phyloP scores from a whole-genome alignment of 1,284 basidiomycete genomes.

The Ustilago xerochloae region DNA sequence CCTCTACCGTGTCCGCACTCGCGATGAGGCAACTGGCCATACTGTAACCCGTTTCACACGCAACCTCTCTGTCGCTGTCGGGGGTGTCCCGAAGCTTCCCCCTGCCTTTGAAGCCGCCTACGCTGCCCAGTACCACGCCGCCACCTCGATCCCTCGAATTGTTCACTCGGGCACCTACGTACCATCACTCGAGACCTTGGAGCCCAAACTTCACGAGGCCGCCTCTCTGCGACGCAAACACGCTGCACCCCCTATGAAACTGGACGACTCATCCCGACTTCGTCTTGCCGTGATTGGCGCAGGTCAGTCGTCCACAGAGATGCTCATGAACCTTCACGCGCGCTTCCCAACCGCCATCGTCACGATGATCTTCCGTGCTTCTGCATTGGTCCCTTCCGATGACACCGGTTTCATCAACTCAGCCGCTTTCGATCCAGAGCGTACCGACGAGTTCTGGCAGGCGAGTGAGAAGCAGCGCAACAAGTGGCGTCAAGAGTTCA shows the following conservation, averaged over 20 bases:
- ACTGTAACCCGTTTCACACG: conserved; percentile 40
- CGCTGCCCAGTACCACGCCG: conserved; percentile 11
- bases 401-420: conserved; percentile 66
- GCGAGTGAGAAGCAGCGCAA: conserved; percentile 49
- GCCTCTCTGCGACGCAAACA: conserved; percentile 21
- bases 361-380: conserved; percentile 64
- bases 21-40: conserved; percentile 25
- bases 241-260: neutral
- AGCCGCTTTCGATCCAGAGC: conserved; percentile 64
- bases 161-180: conserved; percentile 63
- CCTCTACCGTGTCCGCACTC: conserved; percentile 48
- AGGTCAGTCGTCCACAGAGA: conserved; percentile 65
- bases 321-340: conserved; percentile 61
- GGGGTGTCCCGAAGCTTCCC: conserved; percentile 59
- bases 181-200: conserved; percentile 54
- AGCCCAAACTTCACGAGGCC: conserved; percentile 40
- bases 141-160: conserved; percentile 37
- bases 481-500: conserved; percentile 62
- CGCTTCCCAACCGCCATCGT: conserved; percentile 63
- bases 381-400: conserved; percentile 64
- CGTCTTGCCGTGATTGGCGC: conserved; percentile 64
- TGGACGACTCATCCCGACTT: conserved; percentile 36
- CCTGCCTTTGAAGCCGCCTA: conserved; percentile 47
- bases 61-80: conserved; percentile 63
- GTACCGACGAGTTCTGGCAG: conserved; percentile 65